Conservation (phyloP, 768 basidiomycete species). For the Chiua virens region DNA sequence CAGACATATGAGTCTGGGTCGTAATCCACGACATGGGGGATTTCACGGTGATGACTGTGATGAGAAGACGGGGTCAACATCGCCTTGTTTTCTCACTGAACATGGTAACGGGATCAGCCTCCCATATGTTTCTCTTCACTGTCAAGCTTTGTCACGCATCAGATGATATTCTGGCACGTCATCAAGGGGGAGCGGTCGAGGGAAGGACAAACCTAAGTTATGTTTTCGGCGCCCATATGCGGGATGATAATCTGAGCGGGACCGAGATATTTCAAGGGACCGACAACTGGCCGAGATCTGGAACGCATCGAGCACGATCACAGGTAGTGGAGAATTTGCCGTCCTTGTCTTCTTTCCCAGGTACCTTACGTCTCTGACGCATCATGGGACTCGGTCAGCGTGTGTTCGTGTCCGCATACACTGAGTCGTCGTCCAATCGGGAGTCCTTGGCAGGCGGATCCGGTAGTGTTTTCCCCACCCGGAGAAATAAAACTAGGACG, state of each 20-base stretch:
- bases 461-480: conserved; percentile 2
- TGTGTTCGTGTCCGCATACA: neutral
- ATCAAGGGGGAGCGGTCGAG: neutral
- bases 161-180: neutral
- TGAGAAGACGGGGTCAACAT: neutral
- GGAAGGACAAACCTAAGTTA: neutral
- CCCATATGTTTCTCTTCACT: neutral
- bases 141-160: neutral
- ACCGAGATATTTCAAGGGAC: conserved; percentile 1
- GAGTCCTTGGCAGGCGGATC: neutral
- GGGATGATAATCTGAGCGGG: neutral
- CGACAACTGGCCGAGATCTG: neutral
- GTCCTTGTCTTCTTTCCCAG: neutral
- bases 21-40: too few relatives aligned
- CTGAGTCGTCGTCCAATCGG: neutral
- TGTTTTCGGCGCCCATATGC: neutral
- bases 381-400: conserved; percentile 5
- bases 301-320: neutral
- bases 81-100: neutral
- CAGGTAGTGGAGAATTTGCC: neutral
- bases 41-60: neutral
- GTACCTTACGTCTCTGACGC: neutral
- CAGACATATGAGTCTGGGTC: too few relatives aligned
- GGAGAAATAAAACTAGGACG: conserved; percentile 24
- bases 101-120: neutral